Base-by-base conservation (phyloP, 306 rosid species). In the Glycine latifolia region DNA sequence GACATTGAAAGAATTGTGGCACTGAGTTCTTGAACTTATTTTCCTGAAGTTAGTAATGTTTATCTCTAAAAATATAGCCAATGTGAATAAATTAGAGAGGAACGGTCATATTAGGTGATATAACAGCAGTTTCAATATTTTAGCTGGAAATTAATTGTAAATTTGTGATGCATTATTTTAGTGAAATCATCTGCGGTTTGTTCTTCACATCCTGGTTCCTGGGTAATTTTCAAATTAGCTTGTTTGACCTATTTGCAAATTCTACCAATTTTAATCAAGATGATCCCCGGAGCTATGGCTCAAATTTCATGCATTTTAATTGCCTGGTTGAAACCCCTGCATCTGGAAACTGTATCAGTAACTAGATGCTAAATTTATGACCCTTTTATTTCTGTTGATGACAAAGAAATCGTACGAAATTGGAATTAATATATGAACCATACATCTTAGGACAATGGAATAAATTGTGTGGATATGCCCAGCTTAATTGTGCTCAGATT, bases 381-480 rank as follows among this genome's bases (percentile, higher is more conserved):
- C 26, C 66, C 41, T 66, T 77, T 58, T 35, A 65, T 70, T 63
- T 47, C 20, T 53, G 35, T 73, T 48, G 71, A 31, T 48, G 33
- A 75, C 53, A 48, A 20, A 26, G 31, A 26, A 26, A 26, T 26
- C 31, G 0, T 26, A 26, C 26, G 41, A 16, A 67, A 55, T 48
- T 26, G 60, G 52, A 77, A 65, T 47, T 73, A 26, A 48, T 72
- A 4, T 77, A 72, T 48, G 60, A 78, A 73, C 71, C 81, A 69
- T 73, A 39, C 10, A 31, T 46, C 20, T 58, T 58, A 52, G 75
- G 44, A 47, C 52, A 47, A 13, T 31, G 67, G 50, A 71, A 20
- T 79, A 56, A 79, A 26, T 39, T 79, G 58, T 48, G 10, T 16
- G 73, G 49, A 17, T 15, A 67, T 68, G 63, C 39, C 61, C 61